A percentile compares a stretch with the other conserved stretches of the same genome.
These are phyloP conservation scores for Beta lomatogona DNA, from an alignment of 179 eudicot species.

Conservation along the genomic window DNA sequence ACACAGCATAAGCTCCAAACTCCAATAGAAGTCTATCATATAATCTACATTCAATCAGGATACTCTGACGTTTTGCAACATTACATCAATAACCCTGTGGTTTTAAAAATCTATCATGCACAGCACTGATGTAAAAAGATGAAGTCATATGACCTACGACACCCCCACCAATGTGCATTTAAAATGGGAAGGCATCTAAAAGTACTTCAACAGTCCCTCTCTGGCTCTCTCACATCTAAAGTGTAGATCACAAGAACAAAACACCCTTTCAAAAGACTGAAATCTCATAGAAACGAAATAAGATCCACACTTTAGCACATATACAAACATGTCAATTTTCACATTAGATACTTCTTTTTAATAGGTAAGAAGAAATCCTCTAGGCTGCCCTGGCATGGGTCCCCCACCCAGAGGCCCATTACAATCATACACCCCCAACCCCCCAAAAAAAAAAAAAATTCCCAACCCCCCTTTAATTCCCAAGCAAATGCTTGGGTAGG, in stretches of 20 bases:
- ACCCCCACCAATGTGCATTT: neutral
- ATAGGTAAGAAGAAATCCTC: neutral
- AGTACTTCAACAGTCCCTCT: no score
- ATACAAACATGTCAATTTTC: neutral
- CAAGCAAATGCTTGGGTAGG: no score
- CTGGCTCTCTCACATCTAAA: neutral
- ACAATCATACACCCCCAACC: no score
- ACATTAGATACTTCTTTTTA: neutral
- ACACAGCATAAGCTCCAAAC: neutral
- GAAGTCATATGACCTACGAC: neutral
- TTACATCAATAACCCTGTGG: neutral
- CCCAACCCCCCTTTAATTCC: no score
- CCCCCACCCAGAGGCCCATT: no score
- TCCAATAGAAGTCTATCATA: neutral
- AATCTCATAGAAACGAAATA: neutral
- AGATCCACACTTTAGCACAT: neutral
- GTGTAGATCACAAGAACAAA: neutral
- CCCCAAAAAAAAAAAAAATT: rapidly evolving
- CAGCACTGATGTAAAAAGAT: neutral
- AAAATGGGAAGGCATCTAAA: no score
- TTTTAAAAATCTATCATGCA: conserved; percentile 3
- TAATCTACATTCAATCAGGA: neutral
- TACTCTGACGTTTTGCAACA: neutral
- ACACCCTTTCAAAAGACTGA: neutral
- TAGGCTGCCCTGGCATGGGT: no score